These are phyloP conservation scores for Nigrospora sphaerica DNA, from an alignment of 2,329 filamentous ascomycete species.

Conservation along the genomic window DNA sequence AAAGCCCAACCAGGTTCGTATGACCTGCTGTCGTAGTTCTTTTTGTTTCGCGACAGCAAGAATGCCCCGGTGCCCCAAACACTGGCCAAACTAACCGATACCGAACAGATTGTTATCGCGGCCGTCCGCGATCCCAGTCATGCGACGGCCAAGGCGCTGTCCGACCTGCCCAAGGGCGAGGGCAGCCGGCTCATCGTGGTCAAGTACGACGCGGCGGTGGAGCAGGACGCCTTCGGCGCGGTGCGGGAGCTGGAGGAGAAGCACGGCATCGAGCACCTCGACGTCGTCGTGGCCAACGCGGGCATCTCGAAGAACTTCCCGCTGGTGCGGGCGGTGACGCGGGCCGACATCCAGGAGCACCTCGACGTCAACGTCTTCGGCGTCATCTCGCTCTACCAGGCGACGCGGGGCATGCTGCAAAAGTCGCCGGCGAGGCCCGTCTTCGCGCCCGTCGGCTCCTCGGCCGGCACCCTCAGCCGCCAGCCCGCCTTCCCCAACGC, in stretches of 20 bases:
- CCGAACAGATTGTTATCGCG: background rate
- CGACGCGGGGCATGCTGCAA: constrained; percentile 29
- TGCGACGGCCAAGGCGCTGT: background rate
- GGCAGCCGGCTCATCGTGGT: background rate
- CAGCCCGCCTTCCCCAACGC: constrained; percentile 20
- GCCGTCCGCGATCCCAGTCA: background rate
- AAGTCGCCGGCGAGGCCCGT: constrained; percentile 19
- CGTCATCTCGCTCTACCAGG: constrained; percentile 35
- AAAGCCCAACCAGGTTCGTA: too few species aligned
- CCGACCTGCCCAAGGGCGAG: background rate
- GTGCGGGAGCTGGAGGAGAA: background rate
- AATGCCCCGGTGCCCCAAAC: too few species aligned
- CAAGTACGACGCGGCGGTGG: background rate
- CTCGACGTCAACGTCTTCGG: constrained; percentile 35
- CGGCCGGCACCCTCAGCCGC: constrained; percentile 12
- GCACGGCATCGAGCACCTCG: background rate
- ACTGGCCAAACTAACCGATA: too few species aligned
- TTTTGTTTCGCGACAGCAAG: too few species aligned
- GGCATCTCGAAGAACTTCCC: background rate
- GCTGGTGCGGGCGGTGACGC: constrained; percentile 13
- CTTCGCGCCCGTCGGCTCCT: constrained; percentile 30
- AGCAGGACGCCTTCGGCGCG: background rate
- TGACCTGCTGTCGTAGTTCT: too few species aligned
- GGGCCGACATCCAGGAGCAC: constrained; percentile 27
- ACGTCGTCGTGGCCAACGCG: background rate